Evolutionary conservation across 2,329 filamentous ascomycete genomes (phyloP).

Genomic region (Neophaeococcomyces aloes): DNA sequence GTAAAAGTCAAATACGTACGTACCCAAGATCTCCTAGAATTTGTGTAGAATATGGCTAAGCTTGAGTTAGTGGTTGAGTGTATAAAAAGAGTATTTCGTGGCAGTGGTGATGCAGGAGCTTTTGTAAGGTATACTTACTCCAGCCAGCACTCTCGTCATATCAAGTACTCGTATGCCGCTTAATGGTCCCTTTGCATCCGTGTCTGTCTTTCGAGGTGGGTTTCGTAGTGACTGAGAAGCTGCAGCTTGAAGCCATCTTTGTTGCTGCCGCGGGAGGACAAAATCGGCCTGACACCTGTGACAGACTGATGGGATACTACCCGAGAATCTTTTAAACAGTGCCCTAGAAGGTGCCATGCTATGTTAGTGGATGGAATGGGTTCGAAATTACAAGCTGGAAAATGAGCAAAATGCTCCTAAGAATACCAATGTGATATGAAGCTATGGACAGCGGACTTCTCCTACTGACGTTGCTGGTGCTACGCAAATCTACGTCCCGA

Average conservation of each 20-base stretch:
- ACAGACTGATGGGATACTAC: neutral
- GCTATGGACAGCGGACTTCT: too few relatives aligned
- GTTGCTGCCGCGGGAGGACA: neutral
- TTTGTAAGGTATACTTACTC: slow-evolving; percentile 48
- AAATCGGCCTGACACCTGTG: too few relatives aligned
- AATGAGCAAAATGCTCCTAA: too few relatives aligned
- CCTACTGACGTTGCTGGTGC: too few relatives aligned
- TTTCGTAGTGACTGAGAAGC: neutral
- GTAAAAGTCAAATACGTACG: slow-evolving; percentile 32
- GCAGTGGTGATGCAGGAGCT: slow-evolving; percentile 12
- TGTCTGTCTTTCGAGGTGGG: slow-evolving; percentile 5
- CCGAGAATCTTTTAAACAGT: neutral
- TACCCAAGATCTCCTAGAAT: slow-evolving; percentile 94
- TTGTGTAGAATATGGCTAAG: slow-evolving; percentile 89
- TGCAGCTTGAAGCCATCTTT: slow-evolving; percentile 4
- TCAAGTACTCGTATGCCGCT: slow-evolving; percentile 83
- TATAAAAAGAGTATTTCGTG: too few relatives aligned
- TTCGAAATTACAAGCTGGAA: too few relatives aligned
- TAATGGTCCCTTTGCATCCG: slow-evolving; percentile 44
- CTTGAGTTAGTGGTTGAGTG: slow-evolving; percentile 5
- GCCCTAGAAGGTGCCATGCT: slow-evolving; percentile 11
- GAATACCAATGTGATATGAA: too few relatives aligned
- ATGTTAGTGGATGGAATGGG: neutral
- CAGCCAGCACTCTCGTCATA: slow-evolving; percentile 91
- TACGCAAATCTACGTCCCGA: too few relatives aligned